Conservation (phyloP, 768 basidiomycete species). For the Leccinum fibrillosum region DNA sequence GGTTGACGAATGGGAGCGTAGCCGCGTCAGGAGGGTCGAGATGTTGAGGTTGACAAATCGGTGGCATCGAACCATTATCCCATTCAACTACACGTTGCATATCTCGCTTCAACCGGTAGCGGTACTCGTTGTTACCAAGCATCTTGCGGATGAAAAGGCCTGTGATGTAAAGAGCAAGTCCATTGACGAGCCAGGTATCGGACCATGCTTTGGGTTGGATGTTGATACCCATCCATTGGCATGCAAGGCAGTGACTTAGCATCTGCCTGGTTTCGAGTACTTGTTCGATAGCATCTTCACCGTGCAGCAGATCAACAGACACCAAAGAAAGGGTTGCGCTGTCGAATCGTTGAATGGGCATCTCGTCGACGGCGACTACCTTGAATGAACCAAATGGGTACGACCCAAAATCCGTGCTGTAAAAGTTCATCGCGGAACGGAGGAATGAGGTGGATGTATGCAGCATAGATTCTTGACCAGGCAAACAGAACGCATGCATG, state of each 20-base stretch:
- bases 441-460: slow-evolving; percentile 69
- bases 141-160: slow-evolving; percentile 83
- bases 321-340: slow-evolving; percentile 80
- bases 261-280: slow-evolving; percentile 86
- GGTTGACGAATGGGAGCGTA: slow-evolving; percentile 82
- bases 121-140: slow-evolving; percentile 95
- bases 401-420: slow-evolving; percentile 86
- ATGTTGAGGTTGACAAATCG: slow-evolving; percentile 88
- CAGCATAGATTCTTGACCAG: slow-evolving; percentile 78
- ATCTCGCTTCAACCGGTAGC: slow-evolving; percentile 93
- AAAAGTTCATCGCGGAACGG: slow-evolving; percentile 89
- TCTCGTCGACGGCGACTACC: slow-evolving; percentile 88
- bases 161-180: slow-evolving; percentile 86
- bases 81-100: slow-evolving; percentile 87
- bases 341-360: slow-evolving; percentile 79
- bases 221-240: slow-evolving; percentile 96
- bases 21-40: slow-evolving; percentile 81
- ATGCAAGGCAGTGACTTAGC: slow-evolving; percentile 84
- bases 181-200: slow-evolving; percentile 97
- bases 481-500: slow-evolving; percentile 91
- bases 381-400: slow-evolving; percentile 97
- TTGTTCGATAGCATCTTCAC: slow-evolving; percentile 89
- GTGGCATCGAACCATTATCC: slow-evolving; percentile 87
- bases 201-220: slow-evolving; percentile 91
- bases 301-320: slow-evolving; percentile 78